Percentiles rank a stretch among this genome's conserved stretches.
phyloP scores from a whole-genome alignment of 2,329 filamentous ascomycete genomes.

The Thelonectria olida region DNA sequence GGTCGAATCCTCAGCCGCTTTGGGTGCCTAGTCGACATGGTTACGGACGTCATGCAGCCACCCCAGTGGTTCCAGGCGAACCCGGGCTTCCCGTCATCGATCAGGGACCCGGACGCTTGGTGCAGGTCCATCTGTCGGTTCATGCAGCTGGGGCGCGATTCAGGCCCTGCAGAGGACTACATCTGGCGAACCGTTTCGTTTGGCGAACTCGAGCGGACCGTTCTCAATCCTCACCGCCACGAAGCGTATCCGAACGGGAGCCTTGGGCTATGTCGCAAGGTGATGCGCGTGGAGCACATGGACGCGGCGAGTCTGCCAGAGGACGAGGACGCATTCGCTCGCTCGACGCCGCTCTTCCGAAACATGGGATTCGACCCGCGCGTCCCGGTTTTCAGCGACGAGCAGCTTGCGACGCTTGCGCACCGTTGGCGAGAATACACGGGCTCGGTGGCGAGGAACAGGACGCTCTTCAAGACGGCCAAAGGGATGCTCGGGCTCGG shows the following conservation, averaged over 20 bases:
- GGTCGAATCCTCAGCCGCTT: not conserved
- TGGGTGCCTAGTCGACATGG: constrained; percentile 1
- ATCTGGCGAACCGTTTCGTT: constrained; percentile 4
- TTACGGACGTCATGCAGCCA: constrained; percentile 15
- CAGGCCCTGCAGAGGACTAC: constrained; percentile 3
- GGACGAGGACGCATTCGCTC: not conserved
- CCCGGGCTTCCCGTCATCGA: not conserved
- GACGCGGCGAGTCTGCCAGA: not conserved
- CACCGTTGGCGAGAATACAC: not conserved
- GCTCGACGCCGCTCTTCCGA: not conserved
- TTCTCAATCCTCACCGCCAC: not conserved
- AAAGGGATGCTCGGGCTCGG: constrained; percentile 26
- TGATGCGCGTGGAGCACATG: not conserved
- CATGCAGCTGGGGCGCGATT: not conserved
- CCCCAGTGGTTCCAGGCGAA: not conserved
- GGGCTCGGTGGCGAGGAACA: not conserved
- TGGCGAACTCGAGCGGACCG: not conserved
- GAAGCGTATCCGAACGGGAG: not conserved
- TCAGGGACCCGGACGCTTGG: not conserved
- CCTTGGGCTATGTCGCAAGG: not conserved
- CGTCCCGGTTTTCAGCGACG: not conserved
- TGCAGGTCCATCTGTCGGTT: not conserved
- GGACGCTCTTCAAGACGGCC: constrained; percentile 31
- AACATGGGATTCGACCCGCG: not conserved
- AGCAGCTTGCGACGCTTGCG: not conserved